Base-by-base conservation (phyloP, 371 early-diverging fungal genomes). In the Coemansia sp. region DNA sequence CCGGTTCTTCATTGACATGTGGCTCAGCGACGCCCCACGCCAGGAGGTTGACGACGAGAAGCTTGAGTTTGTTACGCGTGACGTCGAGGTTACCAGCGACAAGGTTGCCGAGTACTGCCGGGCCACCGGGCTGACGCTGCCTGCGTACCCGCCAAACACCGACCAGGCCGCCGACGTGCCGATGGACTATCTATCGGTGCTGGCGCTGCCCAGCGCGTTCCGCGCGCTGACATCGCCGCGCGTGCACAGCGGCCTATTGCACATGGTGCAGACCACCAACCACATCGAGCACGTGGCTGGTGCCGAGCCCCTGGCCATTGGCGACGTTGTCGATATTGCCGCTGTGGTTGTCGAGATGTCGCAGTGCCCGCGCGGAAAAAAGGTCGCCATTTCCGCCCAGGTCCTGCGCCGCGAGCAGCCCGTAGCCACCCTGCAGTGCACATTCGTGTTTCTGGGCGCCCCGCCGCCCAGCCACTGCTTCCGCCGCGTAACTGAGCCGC, bases 361-460 rank as follows among this genome's bases (percentile, higher is more conserved):
- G 33, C 16, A 31, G 10, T 16, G n/a, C n/a, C 33, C 35, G 38
- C 82, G 87, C 64, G 94, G 94, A 55, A 97, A 94, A 82, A 79
- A 87, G 60, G 89, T 95, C 39, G 88, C 90, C 63, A 93, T 95
- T 69, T 85, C 85, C 80, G 93, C 88, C 41, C 61, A 61, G 4
- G 50, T 85, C 6, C 58, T 52, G 38, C 65, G 77, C 59, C 47
- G 20, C 35, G 31, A 52, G 5, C 2, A 66, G 39, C 41, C 61
- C 26, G 48, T 80, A 1, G 72, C 70, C 12, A 51, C 49, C 2
- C 43, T 67, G 5, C 57, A 53, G 35, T 45, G 61, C 52, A 84
- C 89, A 61, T 97, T 96, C 85, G 83, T 95, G 81, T 92, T 91
- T 82, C 89, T 93, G 66, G 95, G 93, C 39, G 84, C 87, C 5